Evolutionary conservation across 352 stramenopile genomes (phyloP).

Genomic region (Globisporangium canariense): DNA sequence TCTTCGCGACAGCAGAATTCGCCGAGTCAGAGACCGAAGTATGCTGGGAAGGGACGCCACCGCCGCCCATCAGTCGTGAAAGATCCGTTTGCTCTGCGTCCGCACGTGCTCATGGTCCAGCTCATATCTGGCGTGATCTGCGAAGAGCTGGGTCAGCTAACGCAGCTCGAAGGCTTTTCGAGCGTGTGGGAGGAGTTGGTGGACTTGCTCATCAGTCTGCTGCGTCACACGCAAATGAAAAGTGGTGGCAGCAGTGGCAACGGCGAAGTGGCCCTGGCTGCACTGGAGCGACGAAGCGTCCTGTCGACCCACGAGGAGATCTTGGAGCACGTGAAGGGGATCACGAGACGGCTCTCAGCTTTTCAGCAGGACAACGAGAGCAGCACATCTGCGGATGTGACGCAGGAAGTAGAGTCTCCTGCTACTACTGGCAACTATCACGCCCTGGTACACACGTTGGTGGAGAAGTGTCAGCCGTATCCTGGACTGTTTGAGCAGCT

Average conservation of each 20-base stretch:
- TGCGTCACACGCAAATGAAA: slow-evolving; percentile 48
- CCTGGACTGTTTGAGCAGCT: slow-evolving; percentile 46
- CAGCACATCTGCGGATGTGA: background rate
- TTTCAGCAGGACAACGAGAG: slow-evolving; percentile 25
- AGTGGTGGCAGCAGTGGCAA: slow-evolving; percentile 17
- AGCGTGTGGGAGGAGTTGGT: slow-evolving; percentile 53
- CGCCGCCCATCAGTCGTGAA: slow-evolving; percentile 54
- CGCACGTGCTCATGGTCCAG: slow-evolving; percentile 57
- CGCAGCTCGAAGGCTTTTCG: slow-evolving; percentile 34
- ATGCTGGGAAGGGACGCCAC: slow-evolving; percentile 17
- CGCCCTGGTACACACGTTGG: slow-evolving; percentile 48
- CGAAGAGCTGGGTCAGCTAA: slow-evolving; percentile 51
- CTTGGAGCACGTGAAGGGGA: slow-evolving; percentile 58
- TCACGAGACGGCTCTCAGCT: slow-evolving; percentile 47
- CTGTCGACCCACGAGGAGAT: slow-evolving; percentile 72
- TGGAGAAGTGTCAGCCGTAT: slow-evolving; percentile 51
- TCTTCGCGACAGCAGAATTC: background rate
- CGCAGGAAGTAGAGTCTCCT: background rate
- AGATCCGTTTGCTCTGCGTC: slow-evolving; percentile 50
- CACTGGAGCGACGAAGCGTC: slow-evolving; percentile 62
- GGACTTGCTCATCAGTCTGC: slow-evolving; percentile 46
- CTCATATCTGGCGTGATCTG: slow-evolving; percentile 63
- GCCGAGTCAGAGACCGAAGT: background rate
- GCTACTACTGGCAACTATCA: slow-evolving; percentile 10
- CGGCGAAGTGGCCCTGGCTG: slow-evolving; percentile 34